Evolutionary conservation across 257 asterid species (phyloP), one percentile per base, ranked within the genome.

Genomic region (Catharanthus roseus): DNA sequence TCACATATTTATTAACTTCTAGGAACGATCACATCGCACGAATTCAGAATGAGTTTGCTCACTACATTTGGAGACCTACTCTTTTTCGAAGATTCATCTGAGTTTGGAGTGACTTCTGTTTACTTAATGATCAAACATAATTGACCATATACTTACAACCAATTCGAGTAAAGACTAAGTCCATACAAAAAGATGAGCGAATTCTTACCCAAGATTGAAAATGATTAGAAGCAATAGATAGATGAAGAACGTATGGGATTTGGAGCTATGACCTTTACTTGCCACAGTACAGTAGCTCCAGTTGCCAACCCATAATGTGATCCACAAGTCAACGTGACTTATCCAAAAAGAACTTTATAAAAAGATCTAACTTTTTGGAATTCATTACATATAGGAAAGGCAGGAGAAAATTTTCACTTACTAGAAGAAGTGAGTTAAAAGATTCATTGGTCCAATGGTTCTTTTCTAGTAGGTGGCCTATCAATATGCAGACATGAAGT

Each of bases 181-280:
- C 10, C 33, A 21, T 10, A 18, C 13, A 24, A 12, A 8, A 10
- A 63, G 23, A 45, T 49, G 19, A 16, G 7, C 23, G 19, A 10
- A 36, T 9, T 31, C 72, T 53, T 79, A 88, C 95, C 95, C 95
- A 19, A 90, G 90, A 75, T 87, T 85, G 65, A 87, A 87, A 78
- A 87, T 87, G 81, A 87, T 87, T 70, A 90, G 93, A 26, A 90
- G 93, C 74, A 87, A 86, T 74, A 87, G 74, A 83, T 87, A 87
- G 60, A 85, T 83, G 82, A 87, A 87, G 85, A 87, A 87, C 51
- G 85, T 84, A 68, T 84, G 73, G 61, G 85, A 84, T 50, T 72
- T 86, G 42, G 93, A 85, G 78, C 84, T 83, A 71, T 80, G 79
- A 49, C 93, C 90, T 53, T 86, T 84, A 69, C 87, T 84, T 24